phyloP scores from a whole-genome alignment of 2,329 filamentous ascomycete genomes.

The Cercospora nicotianae region DNA sequence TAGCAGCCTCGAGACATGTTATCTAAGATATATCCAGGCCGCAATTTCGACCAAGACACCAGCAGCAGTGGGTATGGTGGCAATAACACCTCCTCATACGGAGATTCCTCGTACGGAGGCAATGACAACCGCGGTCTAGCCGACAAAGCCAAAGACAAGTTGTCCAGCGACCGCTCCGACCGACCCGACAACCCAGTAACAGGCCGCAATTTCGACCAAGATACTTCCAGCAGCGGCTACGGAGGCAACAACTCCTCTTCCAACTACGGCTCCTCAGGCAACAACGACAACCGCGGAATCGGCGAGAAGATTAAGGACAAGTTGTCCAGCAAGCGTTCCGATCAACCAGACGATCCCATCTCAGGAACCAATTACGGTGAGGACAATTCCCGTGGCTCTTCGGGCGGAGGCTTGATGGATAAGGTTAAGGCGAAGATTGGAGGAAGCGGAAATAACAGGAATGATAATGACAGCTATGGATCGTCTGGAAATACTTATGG shows the following conservation, averaged over 20 bases:
- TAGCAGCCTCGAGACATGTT: not conserved
- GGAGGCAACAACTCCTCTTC: not conserved
- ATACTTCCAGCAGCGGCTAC: not conserved
- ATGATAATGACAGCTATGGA: slow-evolving; percentile 8
- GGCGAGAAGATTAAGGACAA: slow-evolving; percentile 7
- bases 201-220: not conserved
- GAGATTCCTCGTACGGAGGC: not conserved
- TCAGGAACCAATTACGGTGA: slow-evolving; percentile 12
- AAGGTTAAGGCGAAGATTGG: slow-evolving; percentile 19
- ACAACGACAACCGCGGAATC: not conserved
- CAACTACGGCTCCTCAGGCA: not conserved
- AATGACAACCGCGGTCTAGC: not conserved
- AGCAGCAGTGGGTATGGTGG: not conserved
- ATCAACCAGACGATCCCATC: slow-evolving; percentile 1
- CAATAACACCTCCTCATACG: not conserved
- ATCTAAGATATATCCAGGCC: not conserved
- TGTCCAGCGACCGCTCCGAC: not conserved
- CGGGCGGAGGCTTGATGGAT: slow-evolving; percentile 15
- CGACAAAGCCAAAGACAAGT: not conserved
- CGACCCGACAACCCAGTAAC: not conserved
- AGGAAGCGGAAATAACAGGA: slow-evolving; percentile 11
- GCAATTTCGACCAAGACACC: not conserved
- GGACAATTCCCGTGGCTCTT: not conserved
- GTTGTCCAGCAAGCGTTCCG: slow-evolving; percentile 3
- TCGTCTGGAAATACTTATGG: not conserved